A percentile compares a stretch with the other conserved stretches of the same genome.
phyloP scores from a whole-genome alignment of 2,329 filamentous ascomycete species.

The Apiospora malaysiana region DNA sequence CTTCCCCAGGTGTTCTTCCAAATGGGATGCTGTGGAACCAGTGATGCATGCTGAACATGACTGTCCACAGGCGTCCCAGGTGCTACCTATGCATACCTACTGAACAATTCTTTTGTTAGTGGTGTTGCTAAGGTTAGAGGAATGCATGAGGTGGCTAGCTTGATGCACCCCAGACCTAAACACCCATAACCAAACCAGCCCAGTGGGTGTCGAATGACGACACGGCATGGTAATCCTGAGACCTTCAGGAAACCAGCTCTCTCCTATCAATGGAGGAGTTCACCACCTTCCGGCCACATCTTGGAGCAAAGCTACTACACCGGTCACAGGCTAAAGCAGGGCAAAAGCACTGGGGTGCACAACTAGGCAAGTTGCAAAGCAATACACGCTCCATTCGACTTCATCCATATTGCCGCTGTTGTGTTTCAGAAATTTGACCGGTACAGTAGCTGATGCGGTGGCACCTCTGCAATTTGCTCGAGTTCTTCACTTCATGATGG shows the following conservation, averaged over 20 bases:
- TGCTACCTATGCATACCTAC: not conserved
- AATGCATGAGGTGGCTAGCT: constrained; percentile 14
- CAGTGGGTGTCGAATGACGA: constrained; percentile 17
- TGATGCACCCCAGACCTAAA: constrained; percentile 4
- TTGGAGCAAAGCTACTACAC: constrained; percentile 3
- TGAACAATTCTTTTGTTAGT: not conserved
- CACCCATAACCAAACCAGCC: not conserved
- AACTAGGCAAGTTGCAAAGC: not conserved
- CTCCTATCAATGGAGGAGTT: not conserved
- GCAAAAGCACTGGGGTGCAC: not conserved
- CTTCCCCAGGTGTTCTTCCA: not conserved
- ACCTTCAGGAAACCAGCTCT: not conserved
- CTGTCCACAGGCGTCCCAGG: not conserved
- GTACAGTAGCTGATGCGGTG: not conserved
- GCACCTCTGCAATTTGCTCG: not conserved
- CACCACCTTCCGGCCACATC: not conserved
- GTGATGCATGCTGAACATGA: not conserved
- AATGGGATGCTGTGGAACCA: not conserved
- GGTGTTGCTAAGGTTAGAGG: not conserved
- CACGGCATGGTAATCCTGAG: constrained; percentile 3
- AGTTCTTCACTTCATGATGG: not conserved
- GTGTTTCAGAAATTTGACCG: constrained; percentile 9
- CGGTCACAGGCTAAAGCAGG: not conserved
- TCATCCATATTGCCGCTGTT: constrained; percentile 7
- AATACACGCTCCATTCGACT: not conserved